A percentile compares a stretch with the other conserved stretches of the same genome.
phyloP scores from a whole-genome alignment of 495 filamentous ascomycete species.

The Immersiella caudata region DNA sequence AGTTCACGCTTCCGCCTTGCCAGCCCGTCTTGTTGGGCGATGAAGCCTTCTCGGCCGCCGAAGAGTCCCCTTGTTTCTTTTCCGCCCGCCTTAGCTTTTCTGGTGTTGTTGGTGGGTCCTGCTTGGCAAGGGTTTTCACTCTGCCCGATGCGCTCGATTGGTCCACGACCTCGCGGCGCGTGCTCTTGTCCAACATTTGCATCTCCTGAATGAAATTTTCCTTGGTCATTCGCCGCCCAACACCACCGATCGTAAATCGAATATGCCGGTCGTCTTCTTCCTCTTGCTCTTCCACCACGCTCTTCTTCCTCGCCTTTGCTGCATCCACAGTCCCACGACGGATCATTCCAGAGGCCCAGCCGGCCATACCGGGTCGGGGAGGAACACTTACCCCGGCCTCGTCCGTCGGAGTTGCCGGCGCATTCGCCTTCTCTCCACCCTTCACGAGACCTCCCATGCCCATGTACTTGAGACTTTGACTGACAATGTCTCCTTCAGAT shows the following conservation, averaged over 20 bases:
- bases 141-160: slow-evolving; percentile 63
- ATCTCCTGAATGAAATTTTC: slow-evolving; percentile 88
- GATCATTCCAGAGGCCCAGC: slow-evolving; percentile 58
- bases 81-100: background rate
- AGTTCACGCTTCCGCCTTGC: slow-evolving; percentile 28
- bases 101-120: slow-evolving; percentile 36
- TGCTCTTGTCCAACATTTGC: slow-evolving; percentile 74
- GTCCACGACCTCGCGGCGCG: slow-evolving; percentile 70
- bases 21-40: slow-evolving; percentile 3
- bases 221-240: slow-evolving; percentile 80
- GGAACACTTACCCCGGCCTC: slow-evolving; percentile 23
- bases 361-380: slow-evolving; percentile 20
- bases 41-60: background rate
- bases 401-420: slow-evolving; percentile 31
- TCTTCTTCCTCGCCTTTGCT: slow-evolving; percentile 39
- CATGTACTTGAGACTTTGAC: slow-evolving; percentile 50
- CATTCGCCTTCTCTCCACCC: slow-evolving; percentile 35
- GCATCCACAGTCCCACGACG: slow-evolving; percentile 42
- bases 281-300: slow-evolving; percentile 52
- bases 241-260: slow-evolving; percentile 80
- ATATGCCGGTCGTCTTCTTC: slow-evolving; percentile 75
- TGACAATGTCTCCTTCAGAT: slow-evolving; percentile 43
- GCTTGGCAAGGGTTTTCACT: slow-evolving; percentile 59
- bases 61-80: slow-evolving; percentile 27
- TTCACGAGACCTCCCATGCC: slow-evolving; percentile 50